Evolutionary conservation across 345 rosid genomes (phyloP), one percentile per base, ranked within the genome.

Genomic region (Arabidopsis arenosa): DNA sequence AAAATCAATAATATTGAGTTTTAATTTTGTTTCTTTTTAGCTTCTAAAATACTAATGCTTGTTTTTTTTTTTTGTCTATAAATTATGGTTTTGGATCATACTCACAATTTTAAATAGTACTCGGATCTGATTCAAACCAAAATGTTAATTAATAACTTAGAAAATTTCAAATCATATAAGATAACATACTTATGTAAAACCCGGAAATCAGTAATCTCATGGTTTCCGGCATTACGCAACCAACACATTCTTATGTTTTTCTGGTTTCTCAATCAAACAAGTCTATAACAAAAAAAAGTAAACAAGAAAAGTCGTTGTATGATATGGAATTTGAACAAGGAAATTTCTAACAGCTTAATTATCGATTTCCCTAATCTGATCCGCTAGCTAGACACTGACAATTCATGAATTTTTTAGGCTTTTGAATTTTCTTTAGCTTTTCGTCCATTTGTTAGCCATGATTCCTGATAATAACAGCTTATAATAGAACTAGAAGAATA

Each of bases 361-460:
- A 7, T n/a, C 2, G 26, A 23, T 48, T 64, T 3, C 9, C 36
- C 5, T 36, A 66, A 23, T 10, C 33, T 51, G 21, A 36, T 37
- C 12, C 12, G 12, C 5, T 26, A 7, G 2, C 5, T 23, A 23
- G 13, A 39, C 28, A 26, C 28, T 23, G 9, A 37, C 9, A 32
- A 2, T 35, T 56, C 18, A 32, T 56, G 40, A 14, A 12, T 11
- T 52, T 36, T 39, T 14, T n/a, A 26, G 9, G 43, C 21, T 30
- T 57, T n/a, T 57, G 13, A 17, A 13, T 5, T 12, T 17, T 32
- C 35, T 45, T 45, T 5, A 9, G 26, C 26, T 47, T n/a, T 33
- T 51, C 37, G 58, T 59, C 39, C 48, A 33, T 35, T 45, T 32
- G 32, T 33, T 57, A 33, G 56, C 35, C 32, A 57, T 45, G 66